Base-by-base conservation (phyloP, 495 filamentous ascomycete species). In the Pseudevernia furfuracea region DNA sequence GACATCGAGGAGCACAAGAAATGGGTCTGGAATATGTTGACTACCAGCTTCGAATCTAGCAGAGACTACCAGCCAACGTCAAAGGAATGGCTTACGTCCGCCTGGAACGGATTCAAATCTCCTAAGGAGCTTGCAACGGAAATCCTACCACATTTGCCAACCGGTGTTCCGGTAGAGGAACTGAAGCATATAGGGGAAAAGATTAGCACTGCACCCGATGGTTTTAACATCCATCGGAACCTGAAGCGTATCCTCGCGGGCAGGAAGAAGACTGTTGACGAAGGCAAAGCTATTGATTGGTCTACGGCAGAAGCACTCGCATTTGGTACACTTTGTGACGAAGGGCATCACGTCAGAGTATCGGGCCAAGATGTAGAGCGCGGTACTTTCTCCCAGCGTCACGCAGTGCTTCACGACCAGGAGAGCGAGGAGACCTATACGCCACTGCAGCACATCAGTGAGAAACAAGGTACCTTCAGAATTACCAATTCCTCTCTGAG, bases 21-120 rank as follows among this genome's bases (percentile, higher is more conserved):
- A 76, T 98, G 94, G 94, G 95, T 97, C 59, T 98, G 95, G 94
- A 90, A 90, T 67, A 97, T 97, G 93, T 80, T 98, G 53, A 91
- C 92, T 71, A 92, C 96, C 73, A 96, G 91, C 80, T 98, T 97
- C 76, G 83, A 91, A 67, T 89, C 93, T 74, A 95, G 91, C 78
- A 97, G 91, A 78, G 93, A 98, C 72, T 98, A 98, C 75, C 89
- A 96, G 78, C 91, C 94, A 28, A 93, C 88, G 48, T 86, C 93
- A 63, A 96, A 96, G 78, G 94, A 98, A 77, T 98, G 94, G 94
- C 85, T 96, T 67, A 96, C 94, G 9, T 96, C 91, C 59, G 95
- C 94, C 62, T 98, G 94, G 94, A 96, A 98, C 78, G 92, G 87
- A 64, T 98, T 98, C 85, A 97, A 97, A 82, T 94, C 91, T 38